phyloP scores from a whole-genome alignment of 139 green algal genomes.

The Chlorella sp. region DNA sequence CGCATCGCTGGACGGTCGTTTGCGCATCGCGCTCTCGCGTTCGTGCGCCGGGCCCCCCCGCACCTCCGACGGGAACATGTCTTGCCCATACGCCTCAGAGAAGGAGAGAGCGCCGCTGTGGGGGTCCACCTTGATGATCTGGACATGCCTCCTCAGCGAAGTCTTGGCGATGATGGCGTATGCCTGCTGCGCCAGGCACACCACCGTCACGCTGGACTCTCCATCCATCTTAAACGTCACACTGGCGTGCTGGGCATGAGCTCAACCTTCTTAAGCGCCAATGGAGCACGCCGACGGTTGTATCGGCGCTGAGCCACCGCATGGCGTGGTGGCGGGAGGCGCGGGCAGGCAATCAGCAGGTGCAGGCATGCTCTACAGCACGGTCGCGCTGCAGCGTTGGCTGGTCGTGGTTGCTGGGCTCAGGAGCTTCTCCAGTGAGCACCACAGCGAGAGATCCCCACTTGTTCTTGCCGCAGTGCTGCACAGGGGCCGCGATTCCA shows the following conservation, averaged over 20 bases:
- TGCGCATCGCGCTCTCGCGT: no score
- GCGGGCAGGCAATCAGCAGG: not conserved
- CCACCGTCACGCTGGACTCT: no score
- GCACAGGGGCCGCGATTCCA: no score
- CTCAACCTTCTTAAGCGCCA: no score
- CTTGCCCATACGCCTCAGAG: conserved; percentile 14
- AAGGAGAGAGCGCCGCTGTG: conserved; percentile 29
- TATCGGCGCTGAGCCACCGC: no score
- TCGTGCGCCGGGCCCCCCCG: no score
- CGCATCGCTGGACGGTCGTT: not conserved
- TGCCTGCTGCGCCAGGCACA: no score
- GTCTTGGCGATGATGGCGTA: not conserved
- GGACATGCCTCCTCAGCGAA: conserved; percentile 1
- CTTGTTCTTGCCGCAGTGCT: conserved; percentile 2
- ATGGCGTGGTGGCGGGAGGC: no score
- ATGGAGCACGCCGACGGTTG: not conserved
- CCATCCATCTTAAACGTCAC: no score
- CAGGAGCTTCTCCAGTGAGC: not conserved
- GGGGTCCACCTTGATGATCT: conserved; percentile 21
- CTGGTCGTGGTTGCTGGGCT: not conserved
- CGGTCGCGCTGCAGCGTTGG: conserved; percentile 4
- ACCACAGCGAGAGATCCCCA: not conserved
- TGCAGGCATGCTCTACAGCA: not conserved
- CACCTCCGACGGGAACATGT: conserved; percentile 51
- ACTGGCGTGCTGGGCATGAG: no score